Conservation (phyloP, 106 monocot species). For the Dioscorea alata region DNA sequence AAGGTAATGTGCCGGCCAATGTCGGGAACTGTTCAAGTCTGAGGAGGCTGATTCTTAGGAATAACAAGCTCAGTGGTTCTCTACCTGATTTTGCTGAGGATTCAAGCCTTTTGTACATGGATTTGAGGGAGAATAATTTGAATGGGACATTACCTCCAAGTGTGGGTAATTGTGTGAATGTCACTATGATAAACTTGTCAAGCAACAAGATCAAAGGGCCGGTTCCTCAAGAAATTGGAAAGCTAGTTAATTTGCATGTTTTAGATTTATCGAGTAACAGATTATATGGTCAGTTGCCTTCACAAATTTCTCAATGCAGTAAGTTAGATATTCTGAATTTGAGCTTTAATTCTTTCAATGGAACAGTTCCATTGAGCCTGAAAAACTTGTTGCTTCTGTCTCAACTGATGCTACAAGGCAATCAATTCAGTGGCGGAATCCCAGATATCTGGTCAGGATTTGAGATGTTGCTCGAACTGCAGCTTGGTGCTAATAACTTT, state of each 20-base stretch:
- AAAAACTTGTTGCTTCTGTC: constrained; percentile 29
- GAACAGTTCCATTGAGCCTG: constrained; percentile 41
- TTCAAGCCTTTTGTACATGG: constrained; percentile 38
- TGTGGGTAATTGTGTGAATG: constrained; percentile 53
- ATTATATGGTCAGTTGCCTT: constrained; percentile 56
- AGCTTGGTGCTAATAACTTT: constrained; percentile 63
- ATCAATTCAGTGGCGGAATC: constrained; percentile 56
- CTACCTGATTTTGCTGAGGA: constrained; percentile 38
- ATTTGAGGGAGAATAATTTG: constrained; percentile 49
- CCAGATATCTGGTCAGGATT: constrained; percentile 49
- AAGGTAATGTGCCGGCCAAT: constrained; percentile 52
- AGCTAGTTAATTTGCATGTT: constrained; percentile 34
- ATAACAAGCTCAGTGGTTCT: constrained; percentile 48
- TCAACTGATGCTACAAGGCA: constrained; percentile 40
- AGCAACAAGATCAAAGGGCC: constrained; percentile 49
- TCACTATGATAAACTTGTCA: constrained; percentile 55
- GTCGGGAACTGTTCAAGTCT: constrained; percentile 50
- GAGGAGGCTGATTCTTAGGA: constrained; percentile 48
- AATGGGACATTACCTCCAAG: constrained; percentile 52
- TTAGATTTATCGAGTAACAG: constrained; percentile 53
- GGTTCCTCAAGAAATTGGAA: constrained; percentile 53
- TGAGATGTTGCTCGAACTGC: constrained; percentile 37
- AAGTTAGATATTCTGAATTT: constrained; percentile 46
- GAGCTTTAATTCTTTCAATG: constrained; percentile 64
- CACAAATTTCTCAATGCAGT: constrained; percentile 44